phyloP scores from a whole-genome alignment of 306 rosid genomes.

The Trifolium repens region DNA sequence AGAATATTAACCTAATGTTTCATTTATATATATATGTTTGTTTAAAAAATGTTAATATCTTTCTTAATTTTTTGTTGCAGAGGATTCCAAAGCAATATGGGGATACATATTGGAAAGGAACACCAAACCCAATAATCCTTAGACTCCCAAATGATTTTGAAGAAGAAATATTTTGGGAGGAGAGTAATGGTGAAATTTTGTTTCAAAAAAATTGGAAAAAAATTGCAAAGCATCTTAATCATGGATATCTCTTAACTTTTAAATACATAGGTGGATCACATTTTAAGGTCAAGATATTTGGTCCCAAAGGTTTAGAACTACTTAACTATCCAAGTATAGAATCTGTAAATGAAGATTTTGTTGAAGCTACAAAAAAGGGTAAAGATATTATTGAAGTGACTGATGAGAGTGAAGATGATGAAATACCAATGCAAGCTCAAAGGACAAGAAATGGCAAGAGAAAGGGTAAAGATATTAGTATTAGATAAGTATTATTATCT shows the following conservation, averaged over 20 bases:
- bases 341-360: neutral
- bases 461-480: too few relatives aligned
- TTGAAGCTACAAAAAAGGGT: neutral
- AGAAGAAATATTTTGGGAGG: neutral
- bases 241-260: neutral
- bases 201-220: neutral
- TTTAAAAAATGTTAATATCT: too few relatives aligned
- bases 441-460: neutral
- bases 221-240: neutral
- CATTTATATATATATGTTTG: too few relatives aligned
- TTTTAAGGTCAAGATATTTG: conserved; percentile 1
- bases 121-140: neutral
- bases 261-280: neutral
- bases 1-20: neutral
- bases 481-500: too few relatives aligned
- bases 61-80: neutral
- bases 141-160: neutral
- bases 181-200: neutral
- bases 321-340: neutral
- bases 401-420: neutral
- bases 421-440: neutral
- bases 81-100: neutral
- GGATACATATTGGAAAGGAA: neutral
- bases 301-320: neutral
- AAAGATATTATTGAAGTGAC: neutral